Evolutionary conservation across 73 alveolate genomes (phyloP).

Genomic region (Chromera velia): DNA sequence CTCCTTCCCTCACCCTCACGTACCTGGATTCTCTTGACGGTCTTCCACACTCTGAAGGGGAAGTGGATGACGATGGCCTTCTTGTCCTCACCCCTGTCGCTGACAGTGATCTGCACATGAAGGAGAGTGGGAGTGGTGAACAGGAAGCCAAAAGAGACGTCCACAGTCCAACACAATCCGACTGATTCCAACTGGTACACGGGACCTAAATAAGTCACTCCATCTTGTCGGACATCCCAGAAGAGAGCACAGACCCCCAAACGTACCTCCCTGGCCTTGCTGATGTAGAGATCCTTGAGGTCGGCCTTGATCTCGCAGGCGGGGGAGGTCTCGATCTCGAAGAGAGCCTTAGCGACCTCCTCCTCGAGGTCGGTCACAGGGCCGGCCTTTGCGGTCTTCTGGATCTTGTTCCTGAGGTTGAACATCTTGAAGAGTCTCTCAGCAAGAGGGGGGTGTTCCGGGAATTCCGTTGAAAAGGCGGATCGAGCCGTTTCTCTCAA

Average conservation of each 20-base stretch:
- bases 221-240: not conserved
- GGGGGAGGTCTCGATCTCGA: conserved; percentile 45
- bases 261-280: conserved; percentile 49
- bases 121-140: not conserved
- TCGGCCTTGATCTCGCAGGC: conserved; percentile 49
- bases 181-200: not conserved
- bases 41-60: conserved; percentile 50
- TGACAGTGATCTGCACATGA: not conserved
- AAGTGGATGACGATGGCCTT: conserved; percentile 45
- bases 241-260: conserved; percentile 2
- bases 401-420: too few species aligned
- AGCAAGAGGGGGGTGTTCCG: too few species aligned
- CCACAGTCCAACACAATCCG: not conserved
- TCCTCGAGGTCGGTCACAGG: conserved; percentile 28
- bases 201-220: not conserved
- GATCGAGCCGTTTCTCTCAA: too few species aligned
- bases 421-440: too few species aligned
- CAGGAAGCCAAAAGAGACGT: not conserved
- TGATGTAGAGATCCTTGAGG: conserved; percentile 42
- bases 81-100: too few species aligned
- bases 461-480: too few species aligned
- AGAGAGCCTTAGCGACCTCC: conserved; percentile 46
- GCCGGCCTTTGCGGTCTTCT: too few species aligned
- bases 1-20: too few species aligned
- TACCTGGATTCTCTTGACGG: conserved; percentile 49